Percentiles rank a stretch among this genome's conserved stretches.
Evolutionary conservation across 495 filamentous ascomycete genomes (phyloP).

Genomic region (Hypoxylon subgilvum): DNA sequence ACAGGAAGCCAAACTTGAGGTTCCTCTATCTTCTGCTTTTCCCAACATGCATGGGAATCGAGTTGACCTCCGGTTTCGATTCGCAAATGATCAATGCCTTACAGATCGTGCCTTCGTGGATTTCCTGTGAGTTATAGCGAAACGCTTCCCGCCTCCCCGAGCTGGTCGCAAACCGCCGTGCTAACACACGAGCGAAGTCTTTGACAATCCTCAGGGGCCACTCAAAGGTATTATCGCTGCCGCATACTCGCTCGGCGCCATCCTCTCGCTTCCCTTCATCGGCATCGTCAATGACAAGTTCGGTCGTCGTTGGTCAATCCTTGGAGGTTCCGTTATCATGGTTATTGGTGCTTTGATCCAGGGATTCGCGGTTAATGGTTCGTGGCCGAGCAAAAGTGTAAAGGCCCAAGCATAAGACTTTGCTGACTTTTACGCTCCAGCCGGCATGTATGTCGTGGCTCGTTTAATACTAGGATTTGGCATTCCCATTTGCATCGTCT

Average conservation of each 20-base stretch:
- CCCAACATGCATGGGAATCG: conserved; percentile 68
- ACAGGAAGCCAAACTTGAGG: conserved; percentile 67
- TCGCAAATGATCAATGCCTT: conserved; percentile 69
- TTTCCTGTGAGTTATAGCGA: conserved; percentile 51
- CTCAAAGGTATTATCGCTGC: conserved; percentile 55
- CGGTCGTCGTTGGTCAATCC: conserved; percentile 64
- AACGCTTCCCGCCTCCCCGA: background rate
- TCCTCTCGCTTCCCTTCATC: conserved; percentile 64
- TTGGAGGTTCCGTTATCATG: conserved; percentile 64
- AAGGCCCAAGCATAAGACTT: background rate
- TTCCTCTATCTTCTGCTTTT: conserved; percentile 67
- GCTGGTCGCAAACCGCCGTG: too few relatives aligned
- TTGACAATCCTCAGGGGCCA: conserved; percentile 46
- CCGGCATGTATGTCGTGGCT: conserved; percentile 67
- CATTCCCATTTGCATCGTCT: conserved; percentile 67
- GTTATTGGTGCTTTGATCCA: conserved; percentile 62
- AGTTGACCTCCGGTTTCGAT: conserved; percentile 71
- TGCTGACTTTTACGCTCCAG: conserved; percentile 27
- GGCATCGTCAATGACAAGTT: conserved; percentile 63
- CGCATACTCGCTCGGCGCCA: conserved; percentile 62
- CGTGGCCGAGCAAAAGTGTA: conserved; percentile 1
- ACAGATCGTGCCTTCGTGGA: conserved; percentile 64
- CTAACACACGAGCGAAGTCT: conserved; percentile 33
- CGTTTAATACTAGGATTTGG: conserved; percentile 68
- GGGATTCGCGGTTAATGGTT: conserved; percentile 50